These are phyloP conservation scores for Microbotryum saponariae DNA, from an alignment of 1,284 basidiomycete species.

Conservation along the genomic window DNA sequence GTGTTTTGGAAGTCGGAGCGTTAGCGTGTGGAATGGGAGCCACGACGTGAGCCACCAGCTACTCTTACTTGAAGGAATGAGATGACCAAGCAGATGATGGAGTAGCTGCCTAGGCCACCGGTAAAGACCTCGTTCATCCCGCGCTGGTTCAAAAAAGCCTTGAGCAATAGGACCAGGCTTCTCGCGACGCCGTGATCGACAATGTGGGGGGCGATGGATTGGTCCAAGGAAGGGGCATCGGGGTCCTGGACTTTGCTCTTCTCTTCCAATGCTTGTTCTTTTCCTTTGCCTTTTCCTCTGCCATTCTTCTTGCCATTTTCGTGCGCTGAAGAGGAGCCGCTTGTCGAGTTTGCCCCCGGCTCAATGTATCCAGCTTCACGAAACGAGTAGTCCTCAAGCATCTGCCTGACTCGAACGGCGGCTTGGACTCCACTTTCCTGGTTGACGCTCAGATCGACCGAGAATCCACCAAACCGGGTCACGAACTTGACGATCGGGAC, in stretches of 20 bases:
- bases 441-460: constrained; percentile 85
- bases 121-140: constrained; percentile 96
- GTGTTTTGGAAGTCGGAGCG: background rate
- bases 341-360: constrained; percentile 3
- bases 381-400: constrained; percentile 31
- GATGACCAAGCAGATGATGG: constrained; percentile 84
- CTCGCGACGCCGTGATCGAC: constrained; percentile 35
- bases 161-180: constrained; percentile 71
- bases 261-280: background rate
- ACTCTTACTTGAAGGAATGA: constrained; percentile 72
- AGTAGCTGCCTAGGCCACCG: constrained; percentile 89
- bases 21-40: background rate
- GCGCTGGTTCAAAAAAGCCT: constrained; percentile 80
- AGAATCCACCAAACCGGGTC: constrained; percentile 61
- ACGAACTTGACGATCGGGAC: constrained; percentile 73
- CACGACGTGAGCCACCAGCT: background rate
- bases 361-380: constrained; percentile 24
- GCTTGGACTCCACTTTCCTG: constrained; percentile 76
- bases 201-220: constrained; percentile 5
- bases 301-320: constrained; percentile 1
- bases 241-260: background rate
- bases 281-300: constrained; percentile 8
- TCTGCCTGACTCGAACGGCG: constrained; percentile 45
- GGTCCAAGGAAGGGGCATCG: background rate
- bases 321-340: background rate